Percentiles rank a stretch among this genome's conserved stretches.
Conservation (phyloP, 1,284 basidiomycete genomes). For the Neolentinus lepideus region DNA sequence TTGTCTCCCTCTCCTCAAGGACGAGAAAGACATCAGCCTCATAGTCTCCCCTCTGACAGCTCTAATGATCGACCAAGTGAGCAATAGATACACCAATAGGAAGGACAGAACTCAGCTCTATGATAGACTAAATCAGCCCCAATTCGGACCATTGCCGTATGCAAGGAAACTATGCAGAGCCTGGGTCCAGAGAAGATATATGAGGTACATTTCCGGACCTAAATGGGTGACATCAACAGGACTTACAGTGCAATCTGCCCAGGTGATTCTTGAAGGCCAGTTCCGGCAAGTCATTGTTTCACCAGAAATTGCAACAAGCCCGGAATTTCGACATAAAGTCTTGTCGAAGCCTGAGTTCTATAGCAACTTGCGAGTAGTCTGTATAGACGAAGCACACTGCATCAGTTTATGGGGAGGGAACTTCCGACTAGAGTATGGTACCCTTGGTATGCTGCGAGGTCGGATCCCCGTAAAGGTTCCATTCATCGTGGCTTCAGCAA, state of each 20-base stretch:
- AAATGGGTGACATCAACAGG: too few species aligned
- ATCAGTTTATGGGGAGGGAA: constrained; percentile 6
- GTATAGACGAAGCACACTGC: constrained; percentile 8
- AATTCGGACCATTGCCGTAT: neutral
- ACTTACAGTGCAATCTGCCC: too few species aligned
- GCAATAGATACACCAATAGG: neutral
- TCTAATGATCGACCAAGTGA: constrained; percentile 6
- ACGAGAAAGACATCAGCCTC: neutral
- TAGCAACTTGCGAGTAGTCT: neutral
- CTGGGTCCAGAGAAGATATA: too few species aligned
- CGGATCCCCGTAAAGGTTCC: too few species aligned
- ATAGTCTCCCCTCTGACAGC: constrained; percentile 4
- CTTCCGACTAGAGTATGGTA: constrained; percentile 7
- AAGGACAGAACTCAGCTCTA: neutral
- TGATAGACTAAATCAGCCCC: too few species aligned
- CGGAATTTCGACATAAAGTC: too few species aligned
- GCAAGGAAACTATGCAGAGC: neutral
- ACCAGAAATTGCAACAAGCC: too few species aligned
- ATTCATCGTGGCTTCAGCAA: too few species aligned
- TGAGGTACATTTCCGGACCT: too few species aligned
- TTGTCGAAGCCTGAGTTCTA: constrained; percentile 1
- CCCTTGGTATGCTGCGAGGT: neutral
- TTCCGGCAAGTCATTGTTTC: too few species aligned
- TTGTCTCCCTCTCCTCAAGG: constrained; percentile 3
- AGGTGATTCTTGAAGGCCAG: too few species aligned